Conservation (phyloP, 306 rosid species). For the Glycine latifolia region DNA sequence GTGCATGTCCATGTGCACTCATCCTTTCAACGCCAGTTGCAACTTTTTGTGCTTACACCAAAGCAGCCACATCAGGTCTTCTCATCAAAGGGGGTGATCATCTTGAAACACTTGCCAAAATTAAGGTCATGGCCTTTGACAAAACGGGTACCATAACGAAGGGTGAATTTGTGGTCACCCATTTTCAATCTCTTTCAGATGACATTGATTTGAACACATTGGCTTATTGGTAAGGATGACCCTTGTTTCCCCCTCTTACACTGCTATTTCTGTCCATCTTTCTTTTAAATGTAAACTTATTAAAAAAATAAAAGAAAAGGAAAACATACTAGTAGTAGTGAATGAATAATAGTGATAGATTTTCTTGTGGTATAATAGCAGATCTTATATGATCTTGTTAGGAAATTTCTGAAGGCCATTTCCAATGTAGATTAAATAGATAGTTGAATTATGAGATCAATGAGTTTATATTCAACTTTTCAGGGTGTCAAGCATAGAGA, state of each 20-base stretch:
- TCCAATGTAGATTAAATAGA: conserved; percentile 17
- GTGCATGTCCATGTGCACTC: conserved; percentile 96
- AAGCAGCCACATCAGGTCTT: conserved; percentile 89
- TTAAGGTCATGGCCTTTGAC: conserved; percentile 85
- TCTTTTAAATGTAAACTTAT: background rate
- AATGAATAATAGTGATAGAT: background rate
- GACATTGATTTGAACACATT: conserved; percentile 69
- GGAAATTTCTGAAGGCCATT: conserved; percentile 6
- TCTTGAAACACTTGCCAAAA: conserved; percentile 80
- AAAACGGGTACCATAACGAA: conserved; percentile 95
- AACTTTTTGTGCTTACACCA: conserved; percentile 91
- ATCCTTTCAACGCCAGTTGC: conserved; percentile 95
- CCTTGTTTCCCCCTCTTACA: background rate
- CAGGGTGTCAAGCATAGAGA: conserved; percentile 96
- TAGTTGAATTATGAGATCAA: conserved; percentile 11
- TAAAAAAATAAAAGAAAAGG: no score
- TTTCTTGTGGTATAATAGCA: background rate
- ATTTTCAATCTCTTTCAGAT: conserved; percentile 67
- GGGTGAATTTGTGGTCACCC: conserved; percentile 82
- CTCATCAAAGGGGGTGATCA: conserved; percentile 92
- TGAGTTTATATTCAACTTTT: conserved; percentile 34
- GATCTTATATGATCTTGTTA: conserved; percentile 10
- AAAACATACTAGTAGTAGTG: background rate
- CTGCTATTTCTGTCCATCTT: background rate
- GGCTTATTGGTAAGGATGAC: conserved; percentile 70